A percentile compares a stretch with the other conserved stretches of the same genome.
phyloP scores from a whole-genome alignment of 1,284 basidiomycete species.

The Leccinum griseonigrum region DNA sequence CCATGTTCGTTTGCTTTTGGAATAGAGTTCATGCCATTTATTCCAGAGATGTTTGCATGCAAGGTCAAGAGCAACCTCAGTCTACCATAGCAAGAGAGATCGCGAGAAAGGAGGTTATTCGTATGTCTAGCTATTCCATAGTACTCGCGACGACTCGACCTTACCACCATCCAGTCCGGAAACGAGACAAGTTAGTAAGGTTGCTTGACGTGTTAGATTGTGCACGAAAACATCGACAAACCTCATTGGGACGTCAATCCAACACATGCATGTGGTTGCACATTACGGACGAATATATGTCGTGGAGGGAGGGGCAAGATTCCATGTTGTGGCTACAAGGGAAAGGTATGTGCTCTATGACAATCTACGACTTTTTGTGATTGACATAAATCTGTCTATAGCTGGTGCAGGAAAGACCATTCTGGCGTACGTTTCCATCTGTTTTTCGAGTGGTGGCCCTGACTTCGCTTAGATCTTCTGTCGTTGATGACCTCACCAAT shows the following conservation, averaged over 20 bases:
- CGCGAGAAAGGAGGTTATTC: background rate
- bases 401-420: constrained; percentile 13
- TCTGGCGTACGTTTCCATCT: constrained; percentile 2
- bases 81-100: background rate
- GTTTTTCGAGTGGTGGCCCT: background rate
- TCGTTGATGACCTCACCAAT: constrained; percentile 2
- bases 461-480: constrained; percentile 1
- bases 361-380: background rate
- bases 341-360: constrained; percentile 1
- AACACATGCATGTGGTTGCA: constrained; percentile 14
- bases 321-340: constrained; percentile 12
- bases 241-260: constrained; percentile 1
- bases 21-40: background rate
- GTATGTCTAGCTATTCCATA: background rate
- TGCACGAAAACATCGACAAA: constrained; percentile 2
- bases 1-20: background rate
- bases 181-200: constrained; percentile 5
- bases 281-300: constrained; percentile 3
- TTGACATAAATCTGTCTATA: background rate
- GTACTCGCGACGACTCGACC: background rate
- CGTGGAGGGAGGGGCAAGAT: constrained; percentile 8
- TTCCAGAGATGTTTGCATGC: background rate
- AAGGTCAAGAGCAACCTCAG: background rate
- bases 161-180: background rate
- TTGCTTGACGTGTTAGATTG: constrained; percentile 6